These are phyloP conservation scores for Apophysomyces trapeziformis DNA, from an alignment of 371 early-diverging fungal genomes.

Conservation along the genomic window DNA sequence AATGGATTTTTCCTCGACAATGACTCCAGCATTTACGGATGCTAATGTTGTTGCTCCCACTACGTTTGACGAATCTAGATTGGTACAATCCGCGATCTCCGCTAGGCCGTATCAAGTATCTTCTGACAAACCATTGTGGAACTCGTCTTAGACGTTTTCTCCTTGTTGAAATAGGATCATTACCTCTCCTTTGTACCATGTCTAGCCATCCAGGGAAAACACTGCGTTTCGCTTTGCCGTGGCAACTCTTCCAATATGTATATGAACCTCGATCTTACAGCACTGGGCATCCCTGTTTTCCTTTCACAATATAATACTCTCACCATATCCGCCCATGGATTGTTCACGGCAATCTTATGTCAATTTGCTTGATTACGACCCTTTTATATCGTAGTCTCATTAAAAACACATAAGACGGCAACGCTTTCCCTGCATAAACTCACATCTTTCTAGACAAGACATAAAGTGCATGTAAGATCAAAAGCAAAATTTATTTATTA, in stretches of 20 bases:
- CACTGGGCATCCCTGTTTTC: no score
- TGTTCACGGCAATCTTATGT: no score
- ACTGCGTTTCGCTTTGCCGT: neutral
- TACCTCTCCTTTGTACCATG: neutral
- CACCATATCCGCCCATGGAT: neutral
- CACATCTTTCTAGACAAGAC: no score
- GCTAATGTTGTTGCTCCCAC: neutral
- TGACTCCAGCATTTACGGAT: neutral
- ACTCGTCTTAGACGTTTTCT: constrained; percentile 1
- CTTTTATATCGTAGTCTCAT: no score
- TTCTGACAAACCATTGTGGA: constrained; percentile 8
- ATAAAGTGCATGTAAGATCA: no score
- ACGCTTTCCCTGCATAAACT: no score
- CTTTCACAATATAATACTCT: neutral
- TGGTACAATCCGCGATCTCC: constrained; percentile 1
- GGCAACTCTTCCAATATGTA: neutral
- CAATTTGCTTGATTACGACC: no score
- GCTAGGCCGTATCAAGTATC: neutral
- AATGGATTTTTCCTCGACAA: neutral
- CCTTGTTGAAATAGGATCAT: no score
- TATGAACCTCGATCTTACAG: no score
- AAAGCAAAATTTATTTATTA: no score
- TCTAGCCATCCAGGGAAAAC: no score
- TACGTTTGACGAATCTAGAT: neutral
- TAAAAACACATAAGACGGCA: no score